Percentiles rank a stretch among this genome's conserved stretches.
These are phyloP conservation scores for Neonectria neomacrospora DNA, from an alignment of 2,329 filamentous ascomycete species.

Conservation along the genomic window DNA sequence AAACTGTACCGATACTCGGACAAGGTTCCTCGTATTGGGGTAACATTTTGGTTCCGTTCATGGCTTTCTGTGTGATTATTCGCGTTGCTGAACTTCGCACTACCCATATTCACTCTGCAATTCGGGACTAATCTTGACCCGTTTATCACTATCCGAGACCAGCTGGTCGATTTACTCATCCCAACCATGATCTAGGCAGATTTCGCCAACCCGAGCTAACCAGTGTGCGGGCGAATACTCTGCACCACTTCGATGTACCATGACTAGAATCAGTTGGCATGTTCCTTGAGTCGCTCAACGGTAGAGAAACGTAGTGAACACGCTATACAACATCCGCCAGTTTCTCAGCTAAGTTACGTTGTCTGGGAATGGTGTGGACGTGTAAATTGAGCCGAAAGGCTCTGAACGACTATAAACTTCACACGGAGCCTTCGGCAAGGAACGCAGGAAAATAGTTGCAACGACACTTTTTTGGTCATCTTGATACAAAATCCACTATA, in stretches of 20 bases:
- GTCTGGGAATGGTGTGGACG: background rate
- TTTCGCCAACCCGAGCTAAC: background rate
- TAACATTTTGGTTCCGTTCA: constrained; percentile 26
- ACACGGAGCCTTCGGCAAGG: background rate
- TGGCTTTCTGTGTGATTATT: background rate
- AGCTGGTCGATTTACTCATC: background rate
- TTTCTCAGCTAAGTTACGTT: background rate
- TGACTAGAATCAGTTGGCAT: background rate
- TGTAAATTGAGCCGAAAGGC: background rate
- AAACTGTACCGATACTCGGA: constrained; percentile 48
- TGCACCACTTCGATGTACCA: too few relatives aligned
- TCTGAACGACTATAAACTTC: background rate
- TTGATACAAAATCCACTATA: background rate
- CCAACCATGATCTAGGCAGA: background rate
- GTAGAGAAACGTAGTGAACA: background rate
- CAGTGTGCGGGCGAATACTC: background rate
- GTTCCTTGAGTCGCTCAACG: background rate
- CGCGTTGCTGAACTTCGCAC: background rate
- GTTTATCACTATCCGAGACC: background rate
- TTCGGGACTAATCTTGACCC: background rate
- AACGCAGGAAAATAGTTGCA: background rate
- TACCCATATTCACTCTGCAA: too few relatives aligned
- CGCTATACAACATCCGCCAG: background rate
- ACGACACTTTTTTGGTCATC: background rate
- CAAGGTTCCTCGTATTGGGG: constrained; percentile 38